Evolutionary conservation across 2,329 filamentous ascomycete species (phyloP).

Genomic region (Alternaria gansuensis): DNA sequence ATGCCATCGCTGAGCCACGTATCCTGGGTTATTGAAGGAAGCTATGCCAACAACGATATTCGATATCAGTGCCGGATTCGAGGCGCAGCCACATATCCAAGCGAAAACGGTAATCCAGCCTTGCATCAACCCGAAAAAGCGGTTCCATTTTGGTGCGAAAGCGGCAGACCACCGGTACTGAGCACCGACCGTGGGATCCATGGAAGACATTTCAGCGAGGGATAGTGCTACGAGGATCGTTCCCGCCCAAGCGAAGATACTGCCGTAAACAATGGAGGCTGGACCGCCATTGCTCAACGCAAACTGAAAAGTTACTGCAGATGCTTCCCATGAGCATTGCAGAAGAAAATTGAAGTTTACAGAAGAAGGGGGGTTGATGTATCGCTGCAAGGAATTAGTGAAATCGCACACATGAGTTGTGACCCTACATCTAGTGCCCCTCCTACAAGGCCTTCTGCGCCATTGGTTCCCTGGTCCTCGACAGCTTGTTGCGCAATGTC

Average conservation of each 20-base stretch:
- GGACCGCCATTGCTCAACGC: slow-evolving; percentile 41
- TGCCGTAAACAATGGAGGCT: slow-evolving; percentile 40
- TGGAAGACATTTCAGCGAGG: slow-evolving; percentile 42
- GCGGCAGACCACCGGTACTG: slow-evolving; percentile 42
- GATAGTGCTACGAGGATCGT: slow-evolving; percentile 45
- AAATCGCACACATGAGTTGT: not conserved
- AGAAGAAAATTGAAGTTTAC: slow-evolving; percentile 39
- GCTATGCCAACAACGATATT: slow-evolving; percentile 34
- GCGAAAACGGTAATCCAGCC: slow-evolving; percentile 54
- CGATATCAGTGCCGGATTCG: slow-evolving; percentile 38
- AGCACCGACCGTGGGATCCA: slow-evolving; percentile 44
- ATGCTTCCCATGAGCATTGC: slow-evolving; percentile 41
- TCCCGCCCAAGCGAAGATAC: slow-evolving; percentile 38
- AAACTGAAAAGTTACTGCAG: slow-evolving; percentile 39
- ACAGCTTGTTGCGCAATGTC: slow-evolving; percentile 26
- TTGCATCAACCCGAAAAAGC: slow-evolving; percentile 41
- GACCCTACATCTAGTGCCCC: slow-evolving; percentile 2
- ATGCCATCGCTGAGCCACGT: slow-evolving; percentile 56
- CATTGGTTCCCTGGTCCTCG: slow-evolving; percentile 24
- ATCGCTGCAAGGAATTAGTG: slow-evolving; percentile 25
- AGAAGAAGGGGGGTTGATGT: slow-evolving; percentile 36
- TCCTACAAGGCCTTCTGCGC: slow-evolving; percentile 23
- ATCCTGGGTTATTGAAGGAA: slow-evolving; percentile 49
- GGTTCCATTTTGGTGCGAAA: slow-evolving; percentile 34
- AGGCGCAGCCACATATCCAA: slow-evolving; percentile 47